phyloP scores from a whole-genome alignment of 2,329 filamentous ascomycete species.

The Gyromitra esculenta region DNA sequence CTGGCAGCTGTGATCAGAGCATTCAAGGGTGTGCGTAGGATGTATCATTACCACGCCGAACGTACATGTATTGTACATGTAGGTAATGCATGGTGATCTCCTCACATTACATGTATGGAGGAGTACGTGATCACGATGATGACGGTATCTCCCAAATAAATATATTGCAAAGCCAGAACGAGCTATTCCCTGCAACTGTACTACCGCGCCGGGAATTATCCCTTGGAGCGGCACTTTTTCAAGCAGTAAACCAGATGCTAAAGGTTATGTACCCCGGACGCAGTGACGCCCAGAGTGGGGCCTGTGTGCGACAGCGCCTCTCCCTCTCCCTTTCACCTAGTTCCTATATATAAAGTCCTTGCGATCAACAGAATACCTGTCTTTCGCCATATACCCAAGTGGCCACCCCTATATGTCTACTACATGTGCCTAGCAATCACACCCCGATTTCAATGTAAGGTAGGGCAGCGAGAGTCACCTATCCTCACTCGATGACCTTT shows the following conservation, averaged over 20 bases:
- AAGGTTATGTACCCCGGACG: background rate
- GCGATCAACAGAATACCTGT: background rate
- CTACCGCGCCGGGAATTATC: slow-evolving; percentile 19
- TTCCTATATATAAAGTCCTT: background rate
- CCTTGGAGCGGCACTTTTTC: slow-evolving; percentile 27
- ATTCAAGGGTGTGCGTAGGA: background rate
- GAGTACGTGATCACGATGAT: background rate
- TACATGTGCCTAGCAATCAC: background rate
- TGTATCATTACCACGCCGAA: background rate
- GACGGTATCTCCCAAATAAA: background rate
- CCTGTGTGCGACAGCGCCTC: slow-evolving; percentile 4
- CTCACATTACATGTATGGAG: background rate
- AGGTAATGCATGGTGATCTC: background rate
- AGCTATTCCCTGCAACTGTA: background rate
- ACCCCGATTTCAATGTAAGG: background rate
- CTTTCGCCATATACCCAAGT: slow-evolving; percentile 4
- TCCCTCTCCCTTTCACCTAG: background rate
- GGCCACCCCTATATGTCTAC: background rate
- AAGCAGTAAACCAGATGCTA: background rate
- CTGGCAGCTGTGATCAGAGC: background rate
- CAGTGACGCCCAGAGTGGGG: slow-evolving; percentile 14
- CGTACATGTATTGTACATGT: background rate
- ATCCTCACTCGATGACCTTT: slow-evolving; percentile 40
- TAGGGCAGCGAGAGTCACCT: slow-evolving; percentile 34
- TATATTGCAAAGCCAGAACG: background rate